Evolutionary conservation across 2,329 filamentous ascomycete genomes (phyloP).

Genomic region (Penicillium italicum): DNA sequence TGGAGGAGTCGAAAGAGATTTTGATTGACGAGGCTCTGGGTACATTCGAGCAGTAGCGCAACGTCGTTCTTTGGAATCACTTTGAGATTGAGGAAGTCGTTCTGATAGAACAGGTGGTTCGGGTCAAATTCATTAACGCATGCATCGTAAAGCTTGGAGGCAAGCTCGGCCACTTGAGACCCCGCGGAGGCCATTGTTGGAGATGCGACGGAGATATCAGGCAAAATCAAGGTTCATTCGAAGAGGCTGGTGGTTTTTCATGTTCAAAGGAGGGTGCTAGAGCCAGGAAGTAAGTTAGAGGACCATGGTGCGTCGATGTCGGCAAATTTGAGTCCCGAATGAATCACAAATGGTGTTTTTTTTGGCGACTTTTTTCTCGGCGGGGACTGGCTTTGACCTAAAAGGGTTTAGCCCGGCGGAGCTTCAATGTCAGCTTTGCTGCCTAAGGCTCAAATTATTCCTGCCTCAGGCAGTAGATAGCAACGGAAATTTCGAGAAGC

Average conservation of each 20-base stretch:
- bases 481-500: conserved; percentile 47
- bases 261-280: conserved; percentile 28
- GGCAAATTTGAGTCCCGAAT: conserved; percentile 14
- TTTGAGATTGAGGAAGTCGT: conserved; percentile 43
- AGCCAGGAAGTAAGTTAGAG: conserved; percentile 14
- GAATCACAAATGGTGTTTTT: conserved; percentile 24
- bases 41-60: conserved; percentile 42
- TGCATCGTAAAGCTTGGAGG: conserved; percentile 45
- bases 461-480: conserved; percentile 26
- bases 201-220: conserved; percentile 21
- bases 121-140: conserved; percentile 40
- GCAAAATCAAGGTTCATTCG: conserved; percentile 30
- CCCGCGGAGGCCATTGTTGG: conserved; percentile 36
- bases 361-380: conserved; percentile 32
- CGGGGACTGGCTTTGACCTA: conserved; percentile 16
- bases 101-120: conserved; percentile 47
- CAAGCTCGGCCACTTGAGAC: conserved; percentile 38
- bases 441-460: not conserved
- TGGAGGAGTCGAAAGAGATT: conserved; percentile 47
- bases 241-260: conserved; percentile 28
- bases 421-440: conserved; percentile 1
- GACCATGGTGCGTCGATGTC: conserved; percentile 14
- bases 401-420: conserved; percentile 19
- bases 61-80: conserved; percentile 46
- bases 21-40: conserved; percentile 45